These are phyloP conservation scores for Kwoniella botswanensis DNA, from an alignment of 768 basidiomycete genomes.

Conservation along the genomic window DNA sequence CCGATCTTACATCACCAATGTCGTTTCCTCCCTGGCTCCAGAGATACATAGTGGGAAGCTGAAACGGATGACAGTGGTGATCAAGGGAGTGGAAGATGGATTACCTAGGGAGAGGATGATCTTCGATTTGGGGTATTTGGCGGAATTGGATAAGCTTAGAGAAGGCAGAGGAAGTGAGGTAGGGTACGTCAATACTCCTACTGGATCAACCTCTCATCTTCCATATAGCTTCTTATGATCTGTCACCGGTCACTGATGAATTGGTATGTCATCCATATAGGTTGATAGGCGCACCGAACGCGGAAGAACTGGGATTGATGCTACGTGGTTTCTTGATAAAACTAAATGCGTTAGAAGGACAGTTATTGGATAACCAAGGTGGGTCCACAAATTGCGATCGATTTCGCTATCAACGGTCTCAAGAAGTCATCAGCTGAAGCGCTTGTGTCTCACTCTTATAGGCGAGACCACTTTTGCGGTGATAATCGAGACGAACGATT, in stretches of 20 bases:
- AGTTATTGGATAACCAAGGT: slow-evolving; percentile 48
- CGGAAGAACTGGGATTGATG: slow-evolving; percentile 50
- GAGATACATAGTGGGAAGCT: slow-evolving; percentile 69
- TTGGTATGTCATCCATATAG: slow-evolving; percentile 16
- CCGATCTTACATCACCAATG: slow-evolving; percentile 86
- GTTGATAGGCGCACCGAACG: slow-evolving; percentile 41
- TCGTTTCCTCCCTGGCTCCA: slow-evolving; percentile 77
- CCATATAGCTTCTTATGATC: too few relatives aligned
- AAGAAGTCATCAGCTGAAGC: not conserved
- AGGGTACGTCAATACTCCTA: slow-evolving; percentile 25
- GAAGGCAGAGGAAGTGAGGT: slow-evolving; percentile 29
- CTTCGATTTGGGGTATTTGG: slow-evolving; percentile 81
- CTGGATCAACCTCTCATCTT: not conserved
- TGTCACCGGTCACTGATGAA: too few relatives aligned
- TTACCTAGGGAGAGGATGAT: slow-evolving; percentile 86
- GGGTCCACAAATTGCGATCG: not conserved
- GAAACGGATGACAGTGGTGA: slow-evolving; percentile 74
- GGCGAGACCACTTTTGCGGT: slow-evolving; percentile 81
- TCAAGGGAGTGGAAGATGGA: slow-evolving; percentile 75
- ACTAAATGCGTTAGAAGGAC: slow-evolving; percentile 49
- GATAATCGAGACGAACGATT: slow-evolving; percentile 77
- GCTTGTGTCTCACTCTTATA: slow-evolving; percentile 2
- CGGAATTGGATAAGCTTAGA: slow-evolving; percentile 30
- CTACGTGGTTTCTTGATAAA: slow-evolving; percentile 52
- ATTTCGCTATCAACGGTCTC: not conserved